Percentiles rank a stretch among this genome's conserved stretches.
phyloP scores from a whole-genome alignment of 2,329 filamentous ascomycete species.

The Xylariaceae sp. region DNA sequence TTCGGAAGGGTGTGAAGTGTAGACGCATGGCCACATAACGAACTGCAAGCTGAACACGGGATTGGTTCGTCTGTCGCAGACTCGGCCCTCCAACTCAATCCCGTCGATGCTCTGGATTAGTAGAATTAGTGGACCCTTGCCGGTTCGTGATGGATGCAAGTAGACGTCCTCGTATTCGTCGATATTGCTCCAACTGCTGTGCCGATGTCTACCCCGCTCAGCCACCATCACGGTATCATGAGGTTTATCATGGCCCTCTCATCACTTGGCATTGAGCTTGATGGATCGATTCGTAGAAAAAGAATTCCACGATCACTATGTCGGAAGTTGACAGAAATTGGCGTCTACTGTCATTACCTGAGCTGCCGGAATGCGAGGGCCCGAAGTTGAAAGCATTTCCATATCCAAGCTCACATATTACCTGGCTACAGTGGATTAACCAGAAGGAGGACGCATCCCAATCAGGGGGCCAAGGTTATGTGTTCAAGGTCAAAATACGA shows the following conservation, averaged over 20 bases:
- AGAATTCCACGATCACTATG: no score
- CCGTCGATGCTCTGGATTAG: neutral
- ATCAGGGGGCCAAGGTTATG: slow-evolving; percentile 7
- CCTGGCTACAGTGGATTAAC: slow-evolving; percentile 1
- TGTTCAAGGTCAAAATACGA: slow-evolving; percentile 10
- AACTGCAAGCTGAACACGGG: neutral
- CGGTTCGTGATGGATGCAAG: neutral
- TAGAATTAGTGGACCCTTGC: neutral
- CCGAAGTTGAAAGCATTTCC: slow-evolving; percentile 7
- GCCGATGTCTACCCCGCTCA: neutral
- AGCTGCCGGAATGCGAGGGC: slow-evolving; percentile 4
- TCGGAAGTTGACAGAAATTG: neutral
- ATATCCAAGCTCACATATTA: neutral
- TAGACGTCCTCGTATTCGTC: neutral
- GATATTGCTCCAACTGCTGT: neutral
- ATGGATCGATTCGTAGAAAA: no score
- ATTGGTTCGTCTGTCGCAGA: neutral
- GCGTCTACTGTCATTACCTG: neutral
- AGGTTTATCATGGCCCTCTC: neutral
- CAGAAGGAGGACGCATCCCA: neutral
- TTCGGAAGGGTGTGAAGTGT: neutral
- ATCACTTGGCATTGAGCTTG: no score
- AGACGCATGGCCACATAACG: neutral
- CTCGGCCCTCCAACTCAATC: neutral
- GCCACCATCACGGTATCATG: neutral